phyloP scores from a whole-genome alignment of 2,329 filamentous ascomycete genomes.

The Boeremia exigua region DNA sequence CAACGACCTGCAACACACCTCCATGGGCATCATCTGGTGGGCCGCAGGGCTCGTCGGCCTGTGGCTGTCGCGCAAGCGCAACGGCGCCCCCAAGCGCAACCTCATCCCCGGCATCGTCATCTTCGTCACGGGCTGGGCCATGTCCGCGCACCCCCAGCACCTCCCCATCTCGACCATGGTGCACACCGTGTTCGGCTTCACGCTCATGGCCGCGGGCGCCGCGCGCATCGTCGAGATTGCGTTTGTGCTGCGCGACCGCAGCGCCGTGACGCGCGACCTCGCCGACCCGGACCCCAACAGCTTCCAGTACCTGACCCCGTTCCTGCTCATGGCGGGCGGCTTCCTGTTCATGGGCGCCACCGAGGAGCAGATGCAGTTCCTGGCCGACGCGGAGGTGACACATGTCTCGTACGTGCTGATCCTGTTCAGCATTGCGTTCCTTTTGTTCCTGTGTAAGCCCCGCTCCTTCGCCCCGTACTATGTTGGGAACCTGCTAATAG shows the following conservation, averaged over 20 bases:
- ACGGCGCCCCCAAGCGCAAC: slow-evolving; percentile 88
- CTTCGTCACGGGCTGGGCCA: slow-evolving; percentile 90
- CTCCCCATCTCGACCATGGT: slow-evolving; percentile 85
- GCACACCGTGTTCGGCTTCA: slow-evolving; percentile 91
- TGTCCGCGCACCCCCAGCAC: slow-evolving; percentile 89
- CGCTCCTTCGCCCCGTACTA: not conserved
- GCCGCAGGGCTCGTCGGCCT: slow-evolving; percentile 87
- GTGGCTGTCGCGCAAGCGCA: slow-evolving; percentile 85
- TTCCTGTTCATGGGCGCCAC: slow-evolving; percentile 98
- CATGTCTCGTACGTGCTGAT: slow-evolving; percentile 93
- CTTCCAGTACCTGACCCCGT: slow-evolving; percentile 73
- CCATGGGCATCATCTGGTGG: slow-evolving; percentile 99
- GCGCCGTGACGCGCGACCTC: slow-evolving; percentile 69
- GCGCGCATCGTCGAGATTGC: slow-evolving; percentile 88
- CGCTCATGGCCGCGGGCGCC: slow-evolving; percentile 86
- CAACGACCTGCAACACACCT: slow-evolving; percentile 96
- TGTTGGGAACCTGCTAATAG: slow-evolving; percentile 21
- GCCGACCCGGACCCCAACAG: slow-evolving; percentile 72
- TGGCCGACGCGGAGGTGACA: slow-evolving; percentile 76
- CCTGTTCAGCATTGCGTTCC: slow-evolving; percentile 85
- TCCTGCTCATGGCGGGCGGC: slow-evolving; percentile 85
- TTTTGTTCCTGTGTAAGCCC: slow-evolving; percentile 81
- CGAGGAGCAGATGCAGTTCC: slow-evolving; percentile 89
- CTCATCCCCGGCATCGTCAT: slow-evolving; percentile 92
- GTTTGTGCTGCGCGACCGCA: slow-evolving; percentile 80